Base-by-base conservation (phyloP, 2,329 filamentous ascomycete genomes). In the Colletotrichum tropicale region DNA sequence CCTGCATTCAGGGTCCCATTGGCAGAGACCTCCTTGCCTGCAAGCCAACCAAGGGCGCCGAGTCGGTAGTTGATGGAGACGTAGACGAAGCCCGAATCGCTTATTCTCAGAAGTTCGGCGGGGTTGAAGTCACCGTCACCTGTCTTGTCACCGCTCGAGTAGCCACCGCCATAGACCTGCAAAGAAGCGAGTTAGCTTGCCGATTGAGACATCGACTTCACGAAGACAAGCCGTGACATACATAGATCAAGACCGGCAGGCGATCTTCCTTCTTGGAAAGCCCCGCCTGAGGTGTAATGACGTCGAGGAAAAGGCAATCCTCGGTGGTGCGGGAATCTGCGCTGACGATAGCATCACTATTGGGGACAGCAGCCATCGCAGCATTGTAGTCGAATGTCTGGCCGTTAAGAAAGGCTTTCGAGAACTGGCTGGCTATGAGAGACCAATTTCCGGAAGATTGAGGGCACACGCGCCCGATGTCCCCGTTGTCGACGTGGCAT, bases 401-500 rank as follows among this genome's bases (percentile, higher is more conserved):
- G 55, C 55, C 15, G 55, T 58, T 58, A 2, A 58, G 21, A 58
- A 28, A 58, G 24, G 55, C 26, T n/a, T 61, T 61, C 16, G 58
- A 30, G 28, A 34, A 61, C 8, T 61, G 16, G 55, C 12, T 34
- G 0, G 58, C 28, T 32, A 61, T 61, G 58, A 61, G 58, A n/a
- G 58, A 61, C 58, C 58, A 61, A 2, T 61, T 61, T 6, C 58
- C 58, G 8, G 58, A 61, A n/a, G 58, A 61, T 30, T 61, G 58
- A 18, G 58, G 58, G 30, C 58, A 61, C 1, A 61, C 28, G 7
- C 28, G 58, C 16, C 58, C 58, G 6, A 61, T 30, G 28, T n/a
- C 10, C 30, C 81, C 82, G 60, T 81, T 69, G 30, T 83, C 80
- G 43, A 85, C 72, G 7, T 81, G 82, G 18, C 78, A 79, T 48